Conservation (phyloP, 352 stramenopile genomes). For the Globisporangium echinulatum region DNA sequence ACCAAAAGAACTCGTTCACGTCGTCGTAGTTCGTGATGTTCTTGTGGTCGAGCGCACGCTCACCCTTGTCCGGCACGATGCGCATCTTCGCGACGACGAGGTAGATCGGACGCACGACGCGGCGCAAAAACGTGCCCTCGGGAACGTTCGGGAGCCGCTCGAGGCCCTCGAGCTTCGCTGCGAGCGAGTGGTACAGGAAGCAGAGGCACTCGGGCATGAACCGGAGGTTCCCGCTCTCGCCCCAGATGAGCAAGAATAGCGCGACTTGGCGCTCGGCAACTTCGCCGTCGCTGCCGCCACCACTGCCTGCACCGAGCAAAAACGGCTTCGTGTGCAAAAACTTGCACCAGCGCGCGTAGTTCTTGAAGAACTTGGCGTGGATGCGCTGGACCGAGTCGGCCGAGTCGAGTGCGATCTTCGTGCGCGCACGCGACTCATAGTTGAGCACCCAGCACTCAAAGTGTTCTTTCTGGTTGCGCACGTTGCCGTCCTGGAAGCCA, state of each 20-base stretch:
- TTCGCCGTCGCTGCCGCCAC: background rate
- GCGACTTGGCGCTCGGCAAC: slow-evolving; percentile 57
- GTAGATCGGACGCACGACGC: slow-evolving; percentile 75
- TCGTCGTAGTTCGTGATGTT: slow-evolving; percentile 89
- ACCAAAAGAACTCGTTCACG: slow-evolving; percentile 89
- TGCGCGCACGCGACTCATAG: slow-evolving; percentile 58
- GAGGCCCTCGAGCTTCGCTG: slow-evolving; percentile 55
- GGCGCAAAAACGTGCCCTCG: slow-evolving; percentile 66
- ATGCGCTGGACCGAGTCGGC: slow-evolving; percentile 68
- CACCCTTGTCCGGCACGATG: slow-evolving; percentile 19
- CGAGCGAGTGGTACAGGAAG: slow-evolving; percentile 84
- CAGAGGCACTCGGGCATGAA: slow-evolving; percentile 89
- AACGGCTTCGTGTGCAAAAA: slow-evolving; percentile 84
- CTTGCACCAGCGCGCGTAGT: slow-evolving; percentile 94
- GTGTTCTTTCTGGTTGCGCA: slow-evolving; percentile 83
- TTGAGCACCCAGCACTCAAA: slow-evolving; percentile 84
- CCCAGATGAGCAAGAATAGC: slow-evolving; percentile 84
- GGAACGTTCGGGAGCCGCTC: slow-evolving; percentile 52
- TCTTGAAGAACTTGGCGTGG: slow-evolving; percentile 92
- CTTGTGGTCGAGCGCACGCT: slow-evolving; percentile 59
- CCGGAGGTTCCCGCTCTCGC: slow-evolving; percentile 75
- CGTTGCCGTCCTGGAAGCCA: slow-evolving; percentile 81
- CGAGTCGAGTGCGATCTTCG: slow-evolving; percentile 23
- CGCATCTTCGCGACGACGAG: slow-evolving; percentile 72
- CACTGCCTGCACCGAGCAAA: too few relatives aligned